These are phyloP conservation scores for Sarcocystis neurona DNA, from an alignment of 169 alveolate species.

Conservation along the genomic window DNA sequence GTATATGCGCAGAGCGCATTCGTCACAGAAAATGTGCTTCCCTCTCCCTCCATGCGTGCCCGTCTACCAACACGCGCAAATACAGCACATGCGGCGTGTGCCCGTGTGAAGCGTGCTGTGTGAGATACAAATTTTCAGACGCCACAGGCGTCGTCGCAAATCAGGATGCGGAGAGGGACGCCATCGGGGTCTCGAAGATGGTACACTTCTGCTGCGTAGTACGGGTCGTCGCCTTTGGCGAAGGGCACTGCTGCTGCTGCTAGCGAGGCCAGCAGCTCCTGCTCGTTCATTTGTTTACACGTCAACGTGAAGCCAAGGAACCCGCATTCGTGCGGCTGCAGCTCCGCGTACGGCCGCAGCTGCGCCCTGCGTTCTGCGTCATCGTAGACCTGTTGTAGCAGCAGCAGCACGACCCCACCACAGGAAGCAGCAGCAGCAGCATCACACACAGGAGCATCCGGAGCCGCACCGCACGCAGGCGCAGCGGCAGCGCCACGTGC, in stretches of 20 bases:
- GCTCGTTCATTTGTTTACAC: conserved; percentile 1
- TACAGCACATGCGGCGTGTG: not conserved
- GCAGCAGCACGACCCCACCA: too few relatives aligned
- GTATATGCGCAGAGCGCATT: too few relatives aligned
- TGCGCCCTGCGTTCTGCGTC: not conserved
- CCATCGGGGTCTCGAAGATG: conserved; percentile 43
- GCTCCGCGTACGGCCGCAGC: conserved; percentile 27
- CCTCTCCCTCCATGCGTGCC: not conserved
- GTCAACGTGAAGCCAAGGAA: conserved; percentile 44
- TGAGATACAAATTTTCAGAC: not conserved
- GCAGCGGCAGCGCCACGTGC: too few relatives aligned
- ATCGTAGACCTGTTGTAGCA: too few relatives aligned
- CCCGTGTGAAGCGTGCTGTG: not conserved
- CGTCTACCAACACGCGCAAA: not conserved
- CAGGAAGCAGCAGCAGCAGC: too few relatives aligned
- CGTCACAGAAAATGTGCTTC: not conserved
- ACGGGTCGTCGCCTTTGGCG: not conserved
- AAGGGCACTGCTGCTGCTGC: not conserved
- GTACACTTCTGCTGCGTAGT: conserved; percentile 16
- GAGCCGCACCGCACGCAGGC: too few relatives aligned
- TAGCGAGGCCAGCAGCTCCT: not conserved
- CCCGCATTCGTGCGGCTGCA: conserved; percentile 45
- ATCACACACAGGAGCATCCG: too few relatives aligned
- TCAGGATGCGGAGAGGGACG: conserved; percentile 40
- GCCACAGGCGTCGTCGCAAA: conserved; percentile 10